Evolutionary conservation across 352 stramenopile genomes (phyloP).

Genomic region (Phytophthora quininea): DNA sequence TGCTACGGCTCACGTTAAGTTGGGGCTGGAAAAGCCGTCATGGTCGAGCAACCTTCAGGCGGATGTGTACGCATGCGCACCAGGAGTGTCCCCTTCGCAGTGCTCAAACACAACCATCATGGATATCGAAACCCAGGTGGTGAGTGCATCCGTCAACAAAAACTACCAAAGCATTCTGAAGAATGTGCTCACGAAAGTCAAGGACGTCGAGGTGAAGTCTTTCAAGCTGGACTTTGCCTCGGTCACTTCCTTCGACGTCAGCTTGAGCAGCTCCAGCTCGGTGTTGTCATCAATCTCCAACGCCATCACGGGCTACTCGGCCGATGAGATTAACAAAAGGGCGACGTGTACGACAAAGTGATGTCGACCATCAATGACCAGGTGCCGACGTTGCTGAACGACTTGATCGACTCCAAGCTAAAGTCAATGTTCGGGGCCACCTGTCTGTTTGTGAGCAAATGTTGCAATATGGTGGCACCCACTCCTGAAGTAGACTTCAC

Average conservation of each 20-base stretch:
- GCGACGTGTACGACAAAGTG: constrained; percentile 43
- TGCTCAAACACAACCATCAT: constrained; percentile 53
- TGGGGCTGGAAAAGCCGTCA: constrained; percentile 38
- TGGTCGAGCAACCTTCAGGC: constrained; percentile 28
- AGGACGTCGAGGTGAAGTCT: constrained; percentile 32
- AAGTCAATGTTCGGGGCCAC: constrained; percentile 46
- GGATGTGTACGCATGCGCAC: constrained; percentile 39
- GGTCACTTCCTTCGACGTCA: constrained; percentile 47
- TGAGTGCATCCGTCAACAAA: constrained; percentile 12
- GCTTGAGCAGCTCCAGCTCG: constrained; percentile 40
- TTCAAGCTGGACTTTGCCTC: constrained; percentile 46
- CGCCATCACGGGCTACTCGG: constrained; percentile 51
- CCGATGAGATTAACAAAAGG: constrained; percentile 60
- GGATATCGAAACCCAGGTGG: constrained; percentile 33
- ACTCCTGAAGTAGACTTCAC: too few species aligned
- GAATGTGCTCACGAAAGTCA: constrained; percentile 38
- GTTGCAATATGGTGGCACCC: too few species aligned
- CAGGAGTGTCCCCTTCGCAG: constrained; percentile 15
- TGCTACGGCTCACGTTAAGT: constrained; percentile 27
- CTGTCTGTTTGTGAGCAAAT: constrained; percentile 32
- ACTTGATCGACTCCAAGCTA: constrained; percentile 42
- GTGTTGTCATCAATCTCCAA: constrained; percentile 39
- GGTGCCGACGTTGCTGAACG: constrained; percentile 49
- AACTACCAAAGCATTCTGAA: constrained; percentile 39
- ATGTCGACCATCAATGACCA: constrained; percentile 37